phyloP scores from a whole-genome alignment of 202 grass and related monocot genomes.

The Saccharum hybrid region DNA sequence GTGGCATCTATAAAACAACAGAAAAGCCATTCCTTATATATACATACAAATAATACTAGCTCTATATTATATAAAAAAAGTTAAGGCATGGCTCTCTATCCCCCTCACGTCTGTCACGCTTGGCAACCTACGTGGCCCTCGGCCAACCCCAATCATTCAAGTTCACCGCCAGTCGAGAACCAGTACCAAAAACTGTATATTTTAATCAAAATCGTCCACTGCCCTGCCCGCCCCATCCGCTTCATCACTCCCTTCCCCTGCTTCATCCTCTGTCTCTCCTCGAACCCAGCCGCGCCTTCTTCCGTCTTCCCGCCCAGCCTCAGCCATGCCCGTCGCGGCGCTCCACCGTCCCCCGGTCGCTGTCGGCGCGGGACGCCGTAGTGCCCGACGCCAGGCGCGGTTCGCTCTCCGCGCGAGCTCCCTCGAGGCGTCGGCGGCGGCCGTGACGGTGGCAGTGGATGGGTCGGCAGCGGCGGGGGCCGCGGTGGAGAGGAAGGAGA shows the following conservation, averaged over 20 bases:
- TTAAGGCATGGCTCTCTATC: no score
- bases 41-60: no score
- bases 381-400: neutral
- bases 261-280: neutral
- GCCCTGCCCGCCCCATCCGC: neutral
- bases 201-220: no score
- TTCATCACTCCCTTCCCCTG: neutral
- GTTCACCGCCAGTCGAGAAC: neutral
- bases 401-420: conserved; percentile 37
- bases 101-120: no score
- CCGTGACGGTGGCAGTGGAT: neutral
- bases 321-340: conserved; percentile 40
- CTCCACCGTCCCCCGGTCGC: conserved; percentile 29
- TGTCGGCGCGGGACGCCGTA: neutral
- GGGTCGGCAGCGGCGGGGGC: neutral
- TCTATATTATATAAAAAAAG: no score
- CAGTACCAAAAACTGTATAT: neutral
- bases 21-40: neutral
- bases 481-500: neutral
- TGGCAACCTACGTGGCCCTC: no score
- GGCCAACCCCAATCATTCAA: neutral
- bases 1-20: neutral
- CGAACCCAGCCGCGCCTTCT: neutral
- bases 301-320: neutral
- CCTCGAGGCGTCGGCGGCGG: neutral